These are phyloP conservation scores for Botrytis elliptica DNA, from an alignment of 2,329 filamentous ascomycete species.

Conservation along the genomic window DNA sequence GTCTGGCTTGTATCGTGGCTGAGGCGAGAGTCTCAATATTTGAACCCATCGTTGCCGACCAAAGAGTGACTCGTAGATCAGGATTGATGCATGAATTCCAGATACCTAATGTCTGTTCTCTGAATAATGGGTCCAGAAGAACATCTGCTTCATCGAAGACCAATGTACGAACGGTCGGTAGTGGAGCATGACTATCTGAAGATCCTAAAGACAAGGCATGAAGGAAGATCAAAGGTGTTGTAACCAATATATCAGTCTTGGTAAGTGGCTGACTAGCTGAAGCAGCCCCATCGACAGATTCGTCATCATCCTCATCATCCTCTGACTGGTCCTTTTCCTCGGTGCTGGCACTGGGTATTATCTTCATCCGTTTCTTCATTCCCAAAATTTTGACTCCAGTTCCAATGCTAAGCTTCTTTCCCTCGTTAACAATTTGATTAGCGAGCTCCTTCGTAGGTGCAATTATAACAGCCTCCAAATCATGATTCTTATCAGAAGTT, in stretches of 20 bases:
- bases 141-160: constrained; percentile 95
- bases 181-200: constrained; percentile 43
- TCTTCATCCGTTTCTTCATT: constrained; percentile 81
- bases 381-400: constrained; percentile 77
- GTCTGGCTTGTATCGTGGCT: constrained; percentile 61
- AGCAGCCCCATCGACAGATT: constrained; percentile 41
- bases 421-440: constrained; percentile 80
- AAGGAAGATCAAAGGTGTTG: constrained; percentile 75
- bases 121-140: constrained; percentile 85
- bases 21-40: constrained; percentile 79
- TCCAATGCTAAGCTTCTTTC: constrained; percentile 72
- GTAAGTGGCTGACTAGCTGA: constrained; percentile 55
- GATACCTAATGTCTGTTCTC: constrained; percentile 80
- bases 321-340: constrained; percentile 42
- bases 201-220: constrained; percentile 62
- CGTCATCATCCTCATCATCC: constrained; percentile 39
- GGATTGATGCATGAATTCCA: constrained; percentile 76
- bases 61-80: constrained; percentile 73
- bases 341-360: constrained; percentile 48
- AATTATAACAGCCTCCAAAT: constrained; percentile 67
- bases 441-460: constrained; percentile 78
- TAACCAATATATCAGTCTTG: constrained; percentile 76
- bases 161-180: constrained; percentile 70
- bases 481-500: constrained; percentile 45
- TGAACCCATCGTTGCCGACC: constrained; percentile 97